Evolutionary conservation across 2,329 filamentous ascomycete genomes (phyloP).

Genomic region (Colletotrichum falcatum): DNA sequence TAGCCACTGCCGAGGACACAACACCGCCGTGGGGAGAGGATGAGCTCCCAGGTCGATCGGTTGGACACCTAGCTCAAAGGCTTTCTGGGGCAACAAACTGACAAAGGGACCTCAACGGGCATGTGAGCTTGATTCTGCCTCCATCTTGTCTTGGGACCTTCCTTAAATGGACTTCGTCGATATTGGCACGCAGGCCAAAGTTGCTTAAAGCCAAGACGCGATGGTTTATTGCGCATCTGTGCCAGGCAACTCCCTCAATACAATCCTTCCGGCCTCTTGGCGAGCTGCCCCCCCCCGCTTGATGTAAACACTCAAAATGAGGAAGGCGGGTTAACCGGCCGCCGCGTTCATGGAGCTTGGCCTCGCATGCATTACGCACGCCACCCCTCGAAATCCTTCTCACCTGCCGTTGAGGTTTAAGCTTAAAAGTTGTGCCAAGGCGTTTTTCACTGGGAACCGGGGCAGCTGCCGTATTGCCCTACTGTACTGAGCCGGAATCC

Average conservation of each 20-base stretch:
- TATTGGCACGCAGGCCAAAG: not conserved
- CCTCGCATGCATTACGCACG: slow-evolving; percentile 28
- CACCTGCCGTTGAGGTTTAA: slow-evolving; percentile 39
- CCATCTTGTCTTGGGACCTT: slow-evolving; percentile 25
- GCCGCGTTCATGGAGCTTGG: not conserved
- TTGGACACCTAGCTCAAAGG: not conserved
- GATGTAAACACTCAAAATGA: not conserved
- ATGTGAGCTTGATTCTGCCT: not conserved
- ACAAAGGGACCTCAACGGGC: not conserved
- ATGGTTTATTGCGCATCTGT: not conserved
- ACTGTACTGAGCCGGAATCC: slow-evolving; percentile 27
- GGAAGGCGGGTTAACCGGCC: slow-evolving; percentile 3
- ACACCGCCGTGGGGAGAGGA: not conserved
- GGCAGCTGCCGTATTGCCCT: not conserved
- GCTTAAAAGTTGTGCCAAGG: slow-evolving; percentile 27
- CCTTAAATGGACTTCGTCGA: slow-evolving; percentile 1
- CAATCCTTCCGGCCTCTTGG: not conserved
- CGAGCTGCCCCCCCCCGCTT: not conserved
- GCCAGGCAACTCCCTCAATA: not conserved
- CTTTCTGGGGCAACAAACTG: not conserved
- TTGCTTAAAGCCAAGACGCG: slow-evolving; percentile 4
- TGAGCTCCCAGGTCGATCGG: not conserved
- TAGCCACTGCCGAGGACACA: slow-evolving; percentile 19
- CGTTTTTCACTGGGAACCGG: not conserved
- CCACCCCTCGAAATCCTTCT: slow-evolving; percentile 26